Evolutionary conservation across 1,284 basidiomycete genomes (phyloP).

Genomic region (Heterobasidion irregulare): DNA sequence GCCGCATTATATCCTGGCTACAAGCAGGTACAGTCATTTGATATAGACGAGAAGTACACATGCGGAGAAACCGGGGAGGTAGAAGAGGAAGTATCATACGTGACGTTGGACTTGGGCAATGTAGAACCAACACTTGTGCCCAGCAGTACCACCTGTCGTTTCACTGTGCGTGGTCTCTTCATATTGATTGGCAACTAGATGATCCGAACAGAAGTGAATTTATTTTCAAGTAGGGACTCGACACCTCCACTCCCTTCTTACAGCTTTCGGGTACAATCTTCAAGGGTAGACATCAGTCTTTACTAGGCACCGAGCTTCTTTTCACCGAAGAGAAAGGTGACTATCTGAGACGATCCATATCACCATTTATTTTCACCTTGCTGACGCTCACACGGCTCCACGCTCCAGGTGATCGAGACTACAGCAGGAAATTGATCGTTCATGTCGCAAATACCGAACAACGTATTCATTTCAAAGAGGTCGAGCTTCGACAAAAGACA

Average conservation of each 20-base stretch:
- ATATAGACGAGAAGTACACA: conserved; percentile 51
- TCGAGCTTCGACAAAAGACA: conserved; percentile 26
- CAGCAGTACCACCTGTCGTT: conserved; percentile 53
- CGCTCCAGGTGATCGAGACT: conserved; percentile 29
- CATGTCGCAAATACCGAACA: conserved; percentile 52
- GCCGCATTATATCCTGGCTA: conserved; percentile 38
- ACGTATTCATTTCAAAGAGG: conserved; percentile 57
- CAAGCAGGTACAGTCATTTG: conserved; percentile 53
- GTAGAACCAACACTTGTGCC: conserved; percentile 70
- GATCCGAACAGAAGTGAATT: background rate
- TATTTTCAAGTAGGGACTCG: conserved; percentile 47
- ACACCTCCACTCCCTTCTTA: conserved; percentile 64
- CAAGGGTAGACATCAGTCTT: conserved; percentile 52
- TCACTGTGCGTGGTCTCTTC: conserved; percentile 46
- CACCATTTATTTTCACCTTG: background rate
- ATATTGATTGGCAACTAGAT: background rate
- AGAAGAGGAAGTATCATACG: conserved; percentile 52
- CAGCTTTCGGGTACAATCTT: conserved; percentile 68
- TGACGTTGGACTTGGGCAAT: conserved; percentile 62
- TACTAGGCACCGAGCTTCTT: conserved; percentile 66
- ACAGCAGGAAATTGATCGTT: conserved; percentile 35
- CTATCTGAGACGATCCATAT: background rate
- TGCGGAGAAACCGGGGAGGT: conserved; percentile 28
- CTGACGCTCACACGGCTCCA: conserved; percentile 8
- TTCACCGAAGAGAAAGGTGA: conserved; percentile 58